Conservation (phyloP, 129 eudicot genomes). For the Arctium lappa region DNA sequence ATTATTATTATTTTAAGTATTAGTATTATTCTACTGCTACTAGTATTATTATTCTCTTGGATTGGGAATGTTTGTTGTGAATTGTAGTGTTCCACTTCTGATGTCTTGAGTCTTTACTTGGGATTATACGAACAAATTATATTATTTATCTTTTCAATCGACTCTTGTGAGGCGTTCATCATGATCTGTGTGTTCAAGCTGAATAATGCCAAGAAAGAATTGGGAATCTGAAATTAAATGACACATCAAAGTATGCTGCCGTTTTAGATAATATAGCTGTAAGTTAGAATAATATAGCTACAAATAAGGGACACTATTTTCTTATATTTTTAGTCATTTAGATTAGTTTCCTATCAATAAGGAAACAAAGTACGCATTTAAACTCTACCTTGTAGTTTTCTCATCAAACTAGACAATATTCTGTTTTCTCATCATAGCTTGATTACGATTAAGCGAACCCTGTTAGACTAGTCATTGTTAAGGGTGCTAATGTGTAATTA, state of each 20-base stretch:
- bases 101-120: not conserved
- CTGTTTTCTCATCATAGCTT: not conserved
- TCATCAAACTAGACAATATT: not conserved
- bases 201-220: not conserved
- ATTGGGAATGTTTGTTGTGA: not conserved
- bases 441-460: not conserved
- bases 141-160: not conserved
- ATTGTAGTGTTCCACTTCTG: not conserved
- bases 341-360: not conserved
- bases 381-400: not conserved
- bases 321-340: not conserved
- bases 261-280: not conserved
- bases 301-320: not conserved
- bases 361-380: not conserved
- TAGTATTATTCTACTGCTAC: not conserved
- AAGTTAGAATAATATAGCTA: not conserved
- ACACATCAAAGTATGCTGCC: not conserved
- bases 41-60: not conserved
- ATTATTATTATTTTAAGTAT: not conserved
- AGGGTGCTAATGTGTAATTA: too few species aligned
- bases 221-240: not conserved
- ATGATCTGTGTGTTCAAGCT: not conserved
- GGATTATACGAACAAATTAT: not conserved
- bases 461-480: too few species aligned
- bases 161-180: not conserved